phyloP scores from a whole-genome alignment of 371 early-diverging fungal genomes.

The Fennellomyces sp. region DNA sequence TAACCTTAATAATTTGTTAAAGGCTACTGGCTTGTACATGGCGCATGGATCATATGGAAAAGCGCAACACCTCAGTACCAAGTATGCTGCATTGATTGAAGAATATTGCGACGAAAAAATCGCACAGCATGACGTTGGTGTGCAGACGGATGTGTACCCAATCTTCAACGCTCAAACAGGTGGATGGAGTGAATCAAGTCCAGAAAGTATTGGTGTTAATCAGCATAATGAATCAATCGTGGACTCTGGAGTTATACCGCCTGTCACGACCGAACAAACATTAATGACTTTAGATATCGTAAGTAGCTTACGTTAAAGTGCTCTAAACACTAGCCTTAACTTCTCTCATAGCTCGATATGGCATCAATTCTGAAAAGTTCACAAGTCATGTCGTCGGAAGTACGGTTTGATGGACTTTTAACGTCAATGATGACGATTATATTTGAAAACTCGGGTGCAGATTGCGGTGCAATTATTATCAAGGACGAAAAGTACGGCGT shows the following conservation, averaged over 20 bases:
- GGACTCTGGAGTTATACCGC: conserved; percentile 27
- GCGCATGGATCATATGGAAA: conserved; percentile 42
- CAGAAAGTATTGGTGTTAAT: too few species aligned
- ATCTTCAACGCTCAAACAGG: conserved; percentile 38
- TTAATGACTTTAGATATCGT: conserved; percentile 41
- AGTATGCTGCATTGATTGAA: conserved; percentile 23
- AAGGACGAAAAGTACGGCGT: conserved; percentile 41
- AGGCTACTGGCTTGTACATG: conserved; percentile 35
- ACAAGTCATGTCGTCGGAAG: conserved; percentile 43
- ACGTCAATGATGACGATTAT: conserved; percentile 46
- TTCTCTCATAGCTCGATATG: conserved; percentile 33
- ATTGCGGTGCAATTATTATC: conserved; percentile 44
- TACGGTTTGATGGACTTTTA: conserved; percentile 39
- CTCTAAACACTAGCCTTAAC: conserved; percentile 20
- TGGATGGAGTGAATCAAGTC: conserved; percentile 37
- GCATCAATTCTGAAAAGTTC: conserved; percentile 50
- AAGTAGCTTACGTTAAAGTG: conserved; percentile 1
- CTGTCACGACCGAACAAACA: conserved; percentile 42
- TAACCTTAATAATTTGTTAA: not conserved
- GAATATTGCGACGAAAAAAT: conserved; percentile 28
- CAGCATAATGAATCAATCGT: conserved; percentile 18
- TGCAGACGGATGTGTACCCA: conserved; percentile 46
- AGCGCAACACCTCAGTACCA: conserved; percentile 30
- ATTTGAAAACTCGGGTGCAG: conserved; percentile 45
- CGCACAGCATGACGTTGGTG: conserved; percentile 27